These are phyloP conservation scores for Melaleuca quinquenervia DNA, from an alignment of 345 rosid species.

Conservation along the genomic window DNA sequence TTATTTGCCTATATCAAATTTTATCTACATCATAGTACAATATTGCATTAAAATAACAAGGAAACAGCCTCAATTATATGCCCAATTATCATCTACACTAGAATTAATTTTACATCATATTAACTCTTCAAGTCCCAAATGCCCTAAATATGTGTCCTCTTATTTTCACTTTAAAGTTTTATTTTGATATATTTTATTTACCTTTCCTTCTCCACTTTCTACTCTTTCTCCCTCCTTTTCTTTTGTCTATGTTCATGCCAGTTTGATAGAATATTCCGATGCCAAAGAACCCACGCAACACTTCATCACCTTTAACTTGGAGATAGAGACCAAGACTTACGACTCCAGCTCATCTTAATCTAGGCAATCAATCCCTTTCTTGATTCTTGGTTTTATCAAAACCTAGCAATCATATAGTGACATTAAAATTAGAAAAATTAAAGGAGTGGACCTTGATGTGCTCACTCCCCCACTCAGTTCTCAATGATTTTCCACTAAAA, in stretches of 20 bases:
- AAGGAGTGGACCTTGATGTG: neutral
- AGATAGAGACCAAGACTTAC: neutral
- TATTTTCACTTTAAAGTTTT: neutral
- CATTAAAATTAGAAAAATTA: neutral
- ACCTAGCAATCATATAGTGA: neutral
- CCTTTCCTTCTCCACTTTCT: neutral
- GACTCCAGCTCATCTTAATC: neutral
- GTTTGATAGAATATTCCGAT: neutral
- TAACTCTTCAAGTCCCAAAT: neutral
- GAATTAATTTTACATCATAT: neutral
- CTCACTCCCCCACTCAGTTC: neutral
- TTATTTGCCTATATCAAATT: neutral
- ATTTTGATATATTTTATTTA: neutral
- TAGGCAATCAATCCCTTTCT: neutral
- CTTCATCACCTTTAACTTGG: neutral
- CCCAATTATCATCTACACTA: neutral
- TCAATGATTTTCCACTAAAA: neutral
- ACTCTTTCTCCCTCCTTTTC: neutral
- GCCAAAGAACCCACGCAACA: neutral
- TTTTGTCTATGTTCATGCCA: neutral
- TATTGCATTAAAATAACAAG: neutral
- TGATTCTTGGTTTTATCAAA: neutral
- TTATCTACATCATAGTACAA: neutral
- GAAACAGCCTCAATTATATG: neutral
- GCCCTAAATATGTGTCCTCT: neutral